A percentile compares a stretch with the other conserved stretches of the same genome.
phyloP scores from a whole-genome alignment of 2,329 filamentous ascomycete genomes.

The Pyrenophora teres region DNA sequence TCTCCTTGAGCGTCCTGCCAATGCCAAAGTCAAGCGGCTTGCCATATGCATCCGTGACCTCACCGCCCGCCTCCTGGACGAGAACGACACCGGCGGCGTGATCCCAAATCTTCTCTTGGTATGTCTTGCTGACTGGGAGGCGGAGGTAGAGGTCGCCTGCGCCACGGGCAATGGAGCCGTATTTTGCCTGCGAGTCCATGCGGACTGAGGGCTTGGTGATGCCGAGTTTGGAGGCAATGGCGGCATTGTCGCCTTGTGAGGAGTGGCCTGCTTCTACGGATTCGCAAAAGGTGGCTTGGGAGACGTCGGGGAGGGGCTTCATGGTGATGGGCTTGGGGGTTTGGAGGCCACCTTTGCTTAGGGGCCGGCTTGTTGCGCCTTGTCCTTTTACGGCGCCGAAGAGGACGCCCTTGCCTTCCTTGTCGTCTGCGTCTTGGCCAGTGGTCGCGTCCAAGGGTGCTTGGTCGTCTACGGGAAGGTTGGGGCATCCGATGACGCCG shows the following conservation, averaged over 20 bases:
- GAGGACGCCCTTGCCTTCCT: constrained; percentile 79
- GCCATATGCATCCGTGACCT: constrained; percentile 87
- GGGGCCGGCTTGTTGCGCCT: constrained; percentile 78
- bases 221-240: constrained; percentile 81
- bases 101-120: constrained; percentile 99
- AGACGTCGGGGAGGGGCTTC: constrained; percentile 74
- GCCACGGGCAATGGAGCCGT: constrained; percentile 90
- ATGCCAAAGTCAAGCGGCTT: constrained; percentile 83
- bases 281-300: constrained; percentile 91
- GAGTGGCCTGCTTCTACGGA: constrained; percentile 93
- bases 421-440: constrained; percentile 73
- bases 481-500: constrained; percentile 92
- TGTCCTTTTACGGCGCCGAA: constrained; percentile 81
- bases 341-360: constrained; percentile 62
- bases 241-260: constrained; percentile 82
- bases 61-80: constrained; percentile 88
- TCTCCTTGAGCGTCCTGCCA: constrained; percentile 82
- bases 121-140: constrained; percentile 80
- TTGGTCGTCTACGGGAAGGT: constrained; percentile 85
- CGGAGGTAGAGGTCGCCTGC: constrained; percentile 94
- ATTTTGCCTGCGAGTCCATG: constrained; percentile 98
- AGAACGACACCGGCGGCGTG: constrained; percentile 95
- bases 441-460: constrained; percentile 72
- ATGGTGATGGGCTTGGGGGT: constrained; percentile 72
- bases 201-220: constrained; percentile 89